Conservation (phyloP, 2,329 filamentous ascomycete species). For the Aspergillus ustus region DNA sequence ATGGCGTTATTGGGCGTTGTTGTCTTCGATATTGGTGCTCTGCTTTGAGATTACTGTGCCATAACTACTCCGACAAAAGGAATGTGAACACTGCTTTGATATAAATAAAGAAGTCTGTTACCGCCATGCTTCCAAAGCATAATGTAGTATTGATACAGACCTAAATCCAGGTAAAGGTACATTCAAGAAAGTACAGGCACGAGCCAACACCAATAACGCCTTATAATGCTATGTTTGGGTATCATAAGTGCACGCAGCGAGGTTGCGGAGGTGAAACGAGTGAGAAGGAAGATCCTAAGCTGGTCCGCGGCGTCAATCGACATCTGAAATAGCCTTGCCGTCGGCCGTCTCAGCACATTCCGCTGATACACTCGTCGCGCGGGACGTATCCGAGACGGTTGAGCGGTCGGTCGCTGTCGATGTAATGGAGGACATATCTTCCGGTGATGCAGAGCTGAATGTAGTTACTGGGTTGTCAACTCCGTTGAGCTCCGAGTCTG, state of each 20-base stretch:
- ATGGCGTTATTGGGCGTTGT: slow-evolving; percentile 8
- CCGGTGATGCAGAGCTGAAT: slow-evolving; percentile 28
- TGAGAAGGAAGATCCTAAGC: background rate
- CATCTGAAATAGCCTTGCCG: slow-evolving; percentile 15
- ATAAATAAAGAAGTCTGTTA: background rate
- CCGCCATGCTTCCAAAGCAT: background rate
- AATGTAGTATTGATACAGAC: slow-evolving; percentile 5
- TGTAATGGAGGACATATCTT: slow-evolving; percentile 32
- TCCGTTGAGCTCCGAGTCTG: background rate
- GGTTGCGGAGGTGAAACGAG: slow-evolving; percentile 1
- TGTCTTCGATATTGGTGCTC: background rate
- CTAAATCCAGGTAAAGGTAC: slow-evolving; percentile 6
- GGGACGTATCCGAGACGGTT: slow-evolving; percentile 32
- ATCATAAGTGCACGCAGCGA: slow-evolving; percentile 25
- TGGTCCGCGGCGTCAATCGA: slow-evolving; percentile 17
- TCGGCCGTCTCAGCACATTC: slow-evolving; percentile 20
- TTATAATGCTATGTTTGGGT: slow-evolving; percentile 23
- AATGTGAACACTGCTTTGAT: background rate
- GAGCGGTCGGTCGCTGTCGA: slow-evolving; percentile 33
- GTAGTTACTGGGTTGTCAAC: slow-evolving; percentile 24
- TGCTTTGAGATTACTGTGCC: background rate
- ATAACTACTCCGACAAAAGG: background rate
- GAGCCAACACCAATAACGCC: slow-evolving; percentile 16
- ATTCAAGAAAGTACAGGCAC: slow-evolving; percentile 1
- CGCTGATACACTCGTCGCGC: slow-evolving; percentile 35